Base-by-base conservation (phyloP, 106 monocot genomes). In the Allium cepa region DNA sequence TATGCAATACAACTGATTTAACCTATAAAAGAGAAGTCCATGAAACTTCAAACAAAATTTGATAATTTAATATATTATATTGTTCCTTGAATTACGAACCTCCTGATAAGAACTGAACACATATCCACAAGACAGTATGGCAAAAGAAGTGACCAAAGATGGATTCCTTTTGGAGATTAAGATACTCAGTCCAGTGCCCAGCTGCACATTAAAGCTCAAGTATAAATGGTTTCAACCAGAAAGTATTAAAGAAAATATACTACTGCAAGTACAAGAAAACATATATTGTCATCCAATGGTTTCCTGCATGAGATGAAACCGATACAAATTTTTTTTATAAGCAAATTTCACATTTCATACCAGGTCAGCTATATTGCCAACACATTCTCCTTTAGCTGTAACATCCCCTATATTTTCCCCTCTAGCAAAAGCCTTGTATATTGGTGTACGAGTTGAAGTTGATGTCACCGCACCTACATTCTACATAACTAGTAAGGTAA, bases 391-490 rank as follows among this genome's bases (percentile, higher is more conserved):
- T 79, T 99, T 99, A 17, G 99, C 99, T 71, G 99, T 99, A 70
- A 99, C 85, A 83, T 99, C 99, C 9, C 99, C 99, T 72, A 99
- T 99, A 66, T 99, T 99, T 75, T 99, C 99, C 72, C 93, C 99
- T 78, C 71, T 87, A 36, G 99, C 99, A 79, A 81, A 99, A 45
- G 99, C 92, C 77, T 99, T 99, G 78, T 99, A 99, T 17, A 99
- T 99, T 71, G 99, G 97, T 57, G 93, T 87, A 14, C 99, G 84
- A 70, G 99, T 99, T 22, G 99, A 85, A 48, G 99, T 99, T 69
- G 93, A 99, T 51, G 99, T 90, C 72, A 99, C 90, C 50, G 89
- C 93, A 62, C 87, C 93, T 74, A 99, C 99, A 83, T 93, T 99
- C 99, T 99, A 78, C 45, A 80, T 13, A 61, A 11, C 46, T 62